A percentile compares a stretch with the other conserved stretches of the same genome.
Conservation (phyloP, 768 basidiomycete genomes). For the Boletales sp. region DNA sequence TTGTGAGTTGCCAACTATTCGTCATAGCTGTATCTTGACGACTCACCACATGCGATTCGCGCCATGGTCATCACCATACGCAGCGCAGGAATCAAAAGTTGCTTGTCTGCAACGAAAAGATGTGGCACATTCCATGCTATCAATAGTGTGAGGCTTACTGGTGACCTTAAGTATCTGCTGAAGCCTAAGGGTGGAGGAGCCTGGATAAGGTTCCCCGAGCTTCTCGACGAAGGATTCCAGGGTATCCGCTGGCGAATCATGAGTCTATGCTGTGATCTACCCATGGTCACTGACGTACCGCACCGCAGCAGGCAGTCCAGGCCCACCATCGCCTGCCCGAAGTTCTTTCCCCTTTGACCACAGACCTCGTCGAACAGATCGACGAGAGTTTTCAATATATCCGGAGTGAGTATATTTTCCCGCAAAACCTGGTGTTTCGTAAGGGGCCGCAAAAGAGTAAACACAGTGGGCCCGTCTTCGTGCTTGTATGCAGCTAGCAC, state of each 20-base stretch:
- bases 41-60: no score
- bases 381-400: conserved; percentile 4
- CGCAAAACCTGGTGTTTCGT: conserved; percentile 11
- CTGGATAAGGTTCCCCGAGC: background rate
- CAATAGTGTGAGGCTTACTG: background rate
- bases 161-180: conserved; percentile 6
- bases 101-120: background rate
- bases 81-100: no score
- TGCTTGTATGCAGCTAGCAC: conserved; percentile 13
- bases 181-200: conserved; percentile 1
- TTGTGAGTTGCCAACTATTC: no score
- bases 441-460: background rate
- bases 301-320: conserved; percentile 10
- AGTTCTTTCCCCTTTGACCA: background rate
- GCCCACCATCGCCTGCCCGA: conserved; percentile 17
- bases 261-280: no score
- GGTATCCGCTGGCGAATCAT: conserved; percentile 6
- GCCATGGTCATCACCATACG: conserved; percentile 1
- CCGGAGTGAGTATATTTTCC: conserved; percentile 3
- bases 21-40: no score
- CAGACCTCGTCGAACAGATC: conserved; percentile 9
- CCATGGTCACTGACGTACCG: conserved; percentile 6
- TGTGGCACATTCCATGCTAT: background rate
- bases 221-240: conserved; percentile 1
- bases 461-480: conserved; percentile 7